Conservation (phyloP, 179 eudicot species). For the Vitellaria paradoxa region DNA sequence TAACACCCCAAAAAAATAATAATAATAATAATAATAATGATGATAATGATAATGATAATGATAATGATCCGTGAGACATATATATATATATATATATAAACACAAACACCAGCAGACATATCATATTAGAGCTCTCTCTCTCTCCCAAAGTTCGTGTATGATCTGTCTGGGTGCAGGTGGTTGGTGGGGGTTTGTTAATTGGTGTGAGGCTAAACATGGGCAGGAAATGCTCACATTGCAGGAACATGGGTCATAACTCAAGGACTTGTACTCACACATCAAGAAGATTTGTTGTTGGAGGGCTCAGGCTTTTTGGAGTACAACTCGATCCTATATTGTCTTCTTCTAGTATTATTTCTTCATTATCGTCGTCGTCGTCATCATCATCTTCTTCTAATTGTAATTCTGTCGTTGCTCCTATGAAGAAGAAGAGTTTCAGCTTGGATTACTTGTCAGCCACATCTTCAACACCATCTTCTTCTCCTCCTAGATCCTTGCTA, state of each 20-base stretch:
- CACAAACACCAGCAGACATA: too few species aligned
- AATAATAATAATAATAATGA: too few species aligned
- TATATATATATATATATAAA: too few species aligned
- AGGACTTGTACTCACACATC: slow-evolving; percentile 31
- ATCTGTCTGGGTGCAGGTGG: too few species aligned
- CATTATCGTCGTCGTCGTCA: too few species aligned
- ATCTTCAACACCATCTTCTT: neutral
- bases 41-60: too few species aligned
- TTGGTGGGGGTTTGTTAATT: neutral
- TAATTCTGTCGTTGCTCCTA: neutral
- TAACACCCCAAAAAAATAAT: too few species aligned
- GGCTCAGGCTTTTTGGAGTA: slow-evolving; percentile 39
- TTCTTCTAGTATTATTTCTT: too few species aligned
- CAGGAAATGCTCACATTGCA: slow-evolving; percentile 43
- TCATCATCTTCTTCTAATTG: slow-evolving; percentile 10
- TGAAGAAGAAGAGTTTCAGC: slow-evolving; percentile 20
- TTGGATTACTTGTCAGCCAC: slow-evolving; percentile 18
- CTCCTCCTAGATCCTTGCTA: slow-evolving; percentile 2
- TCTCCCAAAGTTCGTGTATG: neutral
- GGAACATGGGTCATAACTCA: slow-evolving; percentile 41
- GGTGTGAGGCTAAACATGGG: slow-evolving; percentile 19
- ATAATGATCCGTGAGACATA: too few species aligned
- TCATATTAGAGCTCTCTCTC: neutral
- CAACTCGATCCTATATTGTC: slow-evolving; percentile 7
- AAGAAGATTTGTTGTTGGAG: neutral